Evolutionary conservation across 73 alveolate genomes (phyloP).

Genomic region (Symbiodinium natans): DNA sequence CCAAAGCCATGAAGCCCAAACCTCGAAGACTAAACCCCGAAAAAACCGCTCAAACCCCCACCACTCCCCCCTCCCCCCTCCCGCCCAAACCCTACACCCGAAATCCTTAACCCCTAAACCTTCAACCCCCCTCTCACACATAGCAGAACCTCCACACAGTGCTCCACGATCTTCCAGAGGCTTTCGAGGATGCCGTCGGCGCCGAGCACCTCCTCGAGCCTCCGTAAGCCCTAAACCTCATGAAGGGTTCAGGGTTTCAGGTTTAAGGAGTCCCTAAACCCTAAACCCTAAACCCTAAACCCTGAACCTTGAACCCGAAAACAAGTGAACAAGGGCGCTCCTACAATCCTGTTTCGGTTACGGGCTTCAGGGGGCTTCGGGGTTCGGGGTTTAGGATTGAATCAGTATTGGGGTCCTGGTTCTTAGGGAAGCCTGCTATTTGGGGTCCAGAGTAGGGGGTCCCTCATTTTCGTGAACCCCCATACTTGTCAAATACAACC

Average conservation of each 20-base stretch:
- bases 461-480: too few relatives aligned
- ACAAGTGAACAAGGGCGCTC: too few relatives aligned
- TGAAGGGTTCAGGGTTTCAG: background rate
- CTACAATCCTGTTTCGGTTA: background rate
- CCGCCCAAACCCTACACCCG: background rate
- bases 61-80: too few relatives aligned
- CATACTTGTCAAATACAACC: too few relatives aligned
- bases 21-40: too few relatives aligned
- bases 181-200: background rate
- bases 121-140: background rate
- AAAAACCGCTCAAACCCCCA: too few relatives aligned
- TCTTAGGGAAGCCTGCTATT: too few relatives aligned
- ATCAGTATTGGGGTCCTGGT: background rate
- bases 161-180: background rate
- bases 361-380: background rate
- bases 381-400: background rate
- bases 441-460: background rate
- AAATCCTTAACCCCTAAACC: too few relatives aligned
- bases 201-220: background rate
- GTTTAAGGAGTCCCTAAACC: background rate
- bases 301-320: too few relatives aligned
- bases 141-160: background rate
- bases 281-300: background rate
- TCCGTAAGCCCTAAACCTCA: background rate
- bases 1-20: background rate